Conservation (phyloP, 768 basidiomycete genomes). For the Boletus reticuloceps region DNA sequence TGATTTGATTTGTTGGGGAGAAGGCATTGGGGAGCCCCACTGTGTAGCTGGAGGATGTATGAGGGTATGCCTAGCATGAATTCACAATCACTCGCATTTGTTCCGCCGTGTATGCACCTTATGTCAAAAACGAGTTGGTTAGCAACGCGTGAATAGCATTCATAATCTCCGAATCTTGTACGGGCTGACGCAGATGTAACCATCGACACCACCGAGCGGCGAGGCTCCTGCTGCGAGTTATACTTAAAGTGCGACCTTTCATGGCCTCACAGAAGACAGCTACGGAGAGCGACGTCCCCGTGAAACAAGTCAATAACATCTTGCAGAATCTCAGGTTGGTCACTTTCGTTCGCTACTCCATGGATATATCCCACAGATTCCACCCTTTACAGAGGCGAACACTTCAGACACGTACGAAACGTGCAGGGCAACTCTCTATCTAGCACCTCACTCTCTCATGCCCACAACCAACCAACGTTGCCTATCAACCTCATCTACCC, state of each 20-base stretch:
- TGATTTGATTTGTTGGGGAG: neutral
- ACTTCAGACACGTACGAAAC: constrained; percentile 66
- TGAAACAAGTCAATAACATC: constrained; percentile 29
- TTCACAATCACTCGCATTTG: constrained; percentile 9
- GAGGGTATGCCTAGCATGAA: constrained; percentile 35
- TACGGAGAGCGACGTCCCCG: constrained; percentile 5
- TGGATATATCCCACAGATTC: neutral
- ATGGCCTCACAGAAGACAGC: constrained; percentile 14
- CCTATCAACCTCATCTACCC: constrained; percentile 41
- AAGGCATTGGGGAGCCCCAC: neutral
- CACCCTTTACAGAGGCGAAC: constrained; percentile 54
- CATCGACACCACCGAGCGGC: neutral
- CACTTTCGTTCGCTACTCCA: neutral
- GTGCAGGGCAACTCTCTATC: constrained; percentile 29
- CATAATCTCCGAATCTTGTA: neutral
- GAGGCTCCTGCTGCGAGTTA: neutral
- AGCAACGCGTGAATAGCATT: too few relatives aligned
- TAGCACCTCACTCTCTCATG: constrained; percentile 14
- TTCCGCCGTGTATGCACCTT: constrained; percentile 26
- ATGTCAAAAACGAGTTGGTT: constrained; percentile 26
- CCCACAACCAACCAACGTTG: constrained; percentile 44
- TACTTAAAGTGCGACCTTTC: neutral
- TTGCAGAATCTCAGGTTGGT: constrained; percentile 29
- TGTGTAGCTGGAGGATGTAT: constrained; percentile 15
- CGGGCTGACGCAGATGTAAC: constrained; percentile 1